Evolutionary conservation across 192 early-diverging fungal species (phyloP), one percentile per base, ranked within the genome.

Genomic region (Backusella psychrophila): DNA sequence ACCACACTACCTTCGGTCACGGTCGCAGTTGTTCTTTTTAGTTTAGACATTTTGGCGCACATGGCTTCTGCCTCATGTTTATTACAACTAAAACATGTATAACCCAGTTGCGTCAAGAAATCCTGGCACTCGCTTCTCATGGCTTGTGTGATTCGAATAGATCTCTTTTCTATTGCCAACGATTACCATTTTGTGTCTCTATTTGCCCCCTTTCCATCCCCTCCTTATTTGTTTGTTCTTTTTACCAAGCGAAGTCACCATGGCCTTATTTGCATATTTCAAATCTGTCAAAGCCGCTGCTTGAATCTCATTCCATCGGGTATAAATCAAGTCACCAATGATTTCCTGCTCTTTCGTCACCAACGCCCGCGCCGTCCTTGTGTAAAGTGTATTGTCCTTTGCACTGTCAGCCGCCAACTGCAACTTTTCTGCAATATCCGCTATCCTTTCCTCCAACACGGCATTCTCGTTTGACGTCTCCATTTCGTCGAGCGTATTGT

Each of bases 51-150:
- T 11, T 81, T 79, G 23, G 91, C 91, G 69, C 92, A 94, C 39
- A 94, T 82, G 6, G 90, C 84, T 67, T 94, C 92, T 15, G 89
- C 89, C 76, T 94, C 92, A 36, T 83, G 82, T 6, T 75, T 65
- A 11, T 85, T 38, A 3, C 81, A 87, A 6, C 71, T 82, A 14
- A 89, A 73, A 36, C 86, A 82, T 1, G 85, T 83, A 69, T 85
- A 84, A 0, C 91, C 91, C 73, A 90, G 69, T 8, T 87, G 75
- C 1, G 12, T 19, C 12, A 93, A 59, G 21, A 92, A 85, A 23
- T 74, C 33, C 59, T 77, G 76, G 63, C 88, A 90, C 8, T 90
- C 83, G 2, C 73, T 49, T 6, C 84, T 71, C 71, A 90, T 78
- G 6, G 80, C 59, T 0, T 78, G 49, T 8, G 89, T 89, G n/a